These are phyloP conservation scores for Rhizophagus sp. DNA, from an alignment of 192 early-diverging fungal species.

Conservation along the genomic window DNA sequence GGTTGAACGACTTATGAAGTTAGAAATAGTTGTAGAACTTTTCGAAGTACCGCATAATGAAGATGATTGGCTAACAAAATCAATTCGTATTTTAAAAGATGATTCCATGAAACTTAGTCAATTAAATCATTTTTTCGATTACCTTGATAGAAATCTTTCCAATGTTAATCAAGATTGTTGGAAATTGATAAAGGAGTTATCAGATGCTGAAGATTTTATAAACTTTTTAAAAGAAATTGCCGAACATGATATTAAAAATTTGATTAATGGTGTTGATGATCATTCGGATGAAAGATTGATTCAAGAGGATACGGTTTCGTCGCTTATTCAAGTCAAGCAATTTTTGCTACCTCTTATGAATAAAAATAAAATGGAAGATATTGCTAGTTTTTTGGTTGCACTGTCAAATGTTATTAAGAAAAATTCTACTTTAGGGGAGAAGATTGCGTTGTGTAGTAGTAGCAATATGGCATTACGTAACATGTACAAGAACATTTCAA, in stretches of 20 bases:
- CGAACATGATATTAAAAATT: conserved; percentile 31
- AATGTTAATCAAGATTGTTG: background rate
- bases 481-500: conserved; percentile 26
- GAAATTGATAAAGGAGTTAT: background rate
- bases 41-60: background rate
- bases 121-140: background rate
- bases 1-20: background rate
- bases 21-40: background rate
- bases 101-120: background rate
- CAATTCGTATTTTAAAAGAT: background rate
- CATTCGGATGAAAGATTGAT: conserved; percentile 31
- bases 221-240: background rate
- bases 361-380: background rate
- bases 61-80: background rate
- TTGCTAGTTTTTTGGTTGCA: background rate
- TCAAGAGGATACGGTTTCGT: conserved; percentile 27
- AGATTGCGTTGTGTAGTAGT: conserved; percentile 26
- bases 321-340: conserved; percentile 32
- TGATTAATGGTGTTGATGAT: conserved; percentile 35
- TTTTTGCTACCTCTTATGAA: conserved; percentile 12
- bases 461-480: conserved; percentile 25
- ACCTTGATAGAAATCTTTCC: background rate
- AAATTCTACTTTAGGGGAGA: conserved; percentile 6
- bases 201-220: background rate
- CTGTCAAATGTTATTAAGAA: background rate